Percentiles rank a stretch among this genome's conserved stretches.
phyloP scores from a whole-genome alignment of 257 asterid species.

The Solanum peruvianum region DNA sequence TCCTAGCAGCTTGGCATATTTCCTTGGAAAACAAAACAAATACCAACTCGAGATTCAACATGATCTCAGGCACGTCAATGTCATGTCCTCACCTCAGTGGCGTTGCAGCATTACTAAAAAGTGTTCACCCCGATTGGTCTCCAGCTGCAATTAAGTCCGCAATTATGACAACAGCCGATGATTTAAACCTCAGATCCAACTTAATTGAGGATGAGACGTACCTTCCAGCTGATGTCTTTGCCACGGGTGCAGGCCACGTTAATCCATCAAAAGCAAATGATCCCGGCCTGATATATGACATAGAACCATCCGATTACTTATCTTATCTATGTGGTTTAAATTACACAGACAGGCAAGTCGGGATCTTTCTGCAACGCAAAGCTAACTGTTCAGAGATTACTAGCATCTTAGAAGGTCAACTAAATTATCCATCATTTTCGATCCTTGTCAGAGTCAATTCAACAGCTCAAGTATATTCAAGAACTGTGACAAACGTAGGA shows the following conservation, averaged over 20 bases:
- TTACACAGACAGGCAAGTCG: conserved; percentile 6
- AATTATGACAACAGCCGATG: conserved; percentile 20
- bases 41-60: conserved; percentile 1
- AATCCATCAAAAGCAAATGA: conserved; percentile 19
- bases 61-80: conserved; percentile 28
- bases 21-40: neutral
- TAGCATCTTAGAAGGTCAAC: conserved; percentile 7
- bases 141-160: conserved; percentile 27
- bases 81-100: conserved; percentile 34
- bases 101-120: conserved; percentile 18
- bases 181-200: neutral
- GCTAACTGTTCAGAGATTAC: neutral
- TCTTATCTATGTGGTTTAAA: conserved; percentile 17
- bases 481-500: conserved; percentile 28
- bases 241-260: conserved; percentile 26
- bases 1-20: conserved; percentile 20
- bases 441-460: neutral
- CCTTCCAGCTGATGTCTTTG: conserved; percentile 5
- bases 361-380: neutral
- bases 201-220: neutral
- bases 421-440: conserved; percentile 29
- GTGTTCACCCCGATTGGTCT: conserved; percentile 22
- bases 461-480: conserved; percentile 2
- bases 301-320: conserved; percentile 7
- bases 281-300: conserved; percentile 25